phyloP scores from a whole-genome alignment of 441 rosid species.

The Breynia disticha region DNA sequence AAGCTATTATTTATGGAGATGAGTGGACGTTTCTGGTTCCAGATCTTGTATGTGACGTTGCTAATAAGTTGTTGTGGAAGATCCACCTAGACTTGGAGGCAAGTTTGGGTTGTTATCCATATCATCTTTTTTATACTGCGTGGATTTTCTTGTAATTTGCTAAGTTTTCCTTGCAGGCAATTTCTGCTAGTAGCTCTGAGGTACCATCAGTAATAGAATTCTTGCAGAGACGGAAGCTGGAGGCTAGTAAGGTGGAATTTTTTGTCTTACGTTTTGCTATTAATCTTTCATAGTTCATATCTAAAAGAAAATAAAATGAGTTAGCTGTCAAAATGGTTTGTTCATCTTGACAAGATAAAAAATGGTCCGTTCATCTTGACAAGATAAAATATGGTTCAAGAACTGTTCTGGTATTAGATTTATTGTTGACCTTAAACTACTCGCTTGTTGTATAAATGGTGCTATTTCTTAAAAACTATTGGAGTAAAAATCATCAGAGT shows the following conservation, averaged over 20 bases:
- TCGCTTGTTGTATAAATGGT: too few species aligned
- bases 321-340: too few species aligned
- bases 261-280: neutral
- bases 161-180: slow-evolving; percentile 49
- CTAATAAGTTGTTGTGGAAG: slow-evolving; percentile 76
- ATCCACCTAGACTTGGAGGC: slow-evolving; percentile 87
- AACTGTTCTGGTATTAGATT: too few species aligned
- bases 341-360: too few species aligned
- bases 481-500: too few species aligned
- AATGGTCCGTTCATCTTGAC: too few species aligned
- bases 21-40: slow-evolving; percentile 88
- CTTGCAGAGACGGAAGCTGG: slow-evolving; percentile 86
- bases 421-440: too few species aligned
- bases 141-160: slow-evolving; percentile 3
- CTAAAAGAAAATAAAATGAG: too few species aligned
- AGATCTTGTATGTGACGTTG: slow-evolving; percentile 74
- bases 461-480: too few species aligned
- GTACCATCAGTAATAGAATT: slow-evolving; percentile 77
- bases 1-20: slow-evolving; percentile 63
- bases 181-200: slow-evolving; percentile 92
- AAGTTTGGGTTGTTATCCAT: slow-evolving; percentile 21
- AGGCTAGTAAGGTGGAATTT: slow-evolving; percentile 56
- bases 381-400: too few species aligned
- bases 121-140: neutral
- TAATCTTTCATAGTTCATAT: too few species aligned